Percentiles rank a stretch among this genome's conserved stretches.
Evolutionary conservation across 2,329 filamentous ascomycete genomes (phyloP).

Genomic region (Hymenotorrendiella dingleyae): DNA sequence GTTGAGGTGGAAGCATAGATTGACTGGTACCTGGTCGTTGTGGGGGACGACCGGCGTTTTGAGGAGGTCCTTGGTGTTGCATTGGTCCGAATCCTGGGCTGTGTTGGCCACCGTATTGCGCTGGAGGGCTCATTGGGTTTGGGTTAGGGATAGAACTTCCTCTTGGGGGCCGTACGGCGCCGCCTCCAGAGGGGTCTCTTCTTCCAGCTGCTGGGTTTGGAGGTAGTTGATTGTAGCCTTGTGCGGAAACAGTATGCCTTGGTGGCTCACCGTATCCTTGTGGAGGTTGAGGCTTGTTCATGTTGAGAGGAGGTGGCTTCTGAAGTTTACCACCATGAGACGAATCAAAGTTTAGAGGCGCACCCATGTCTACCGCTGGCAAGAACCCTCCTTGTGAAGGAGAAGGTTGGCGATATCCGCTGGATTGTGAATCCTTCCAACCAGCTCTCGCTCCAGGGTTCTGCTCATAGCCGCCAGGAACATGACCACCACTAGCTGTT

Average conservation of each 20-base stretch:
- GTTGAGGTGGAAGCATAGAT: slow-evolving; percentile 15
- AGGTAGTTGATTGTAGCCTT: slow-evolving; percentile 1
- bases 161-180: slow-evolving; percentile 17
- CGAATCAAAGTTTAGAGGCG: slow-evolving; percentile 15
- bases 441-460: slow-evolving; percentile 14
- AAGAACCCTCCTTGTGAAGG: slow-evolving; percentile 9
- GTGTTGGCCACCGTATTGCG: no score
- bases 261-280: slow-evolving; percentile 10
- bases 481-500: slow-evolving; percentile 42
- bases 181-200: slow-evolving; percentile 6
- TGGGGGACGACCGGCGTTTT: neutral
- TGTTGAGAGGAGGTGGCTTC: slow-evolving; percentile 18
- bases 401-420: slow-evolving; percentile 20
- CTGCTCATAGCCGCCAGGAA: slow-evolving; percentile 31
- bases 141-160: slow-evolving; percentile 16
- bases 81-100: neutral
- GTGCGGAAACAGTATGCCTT: slow-evolving; percentile 4
- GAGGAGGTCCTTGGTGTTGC: slow-evolving; percentile 1
- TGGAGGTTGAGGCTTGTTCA: slow-evolving; percentile 11
- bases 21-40: neutral
- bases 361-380: slow-evolving; percentile 17
- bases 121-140: slow-evolving; percentile 11
- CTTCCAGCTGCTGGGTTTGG: slow-evolving; percentile 8
- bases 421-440: no score
- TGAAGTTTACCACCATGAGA: slow-evolving; percentile 12